Percentiles rank a stretch among this genome's conserved stretches.
Conservation (phyloP, 306 rosid genomes). For the Trifolium fragiferum region DNA sequence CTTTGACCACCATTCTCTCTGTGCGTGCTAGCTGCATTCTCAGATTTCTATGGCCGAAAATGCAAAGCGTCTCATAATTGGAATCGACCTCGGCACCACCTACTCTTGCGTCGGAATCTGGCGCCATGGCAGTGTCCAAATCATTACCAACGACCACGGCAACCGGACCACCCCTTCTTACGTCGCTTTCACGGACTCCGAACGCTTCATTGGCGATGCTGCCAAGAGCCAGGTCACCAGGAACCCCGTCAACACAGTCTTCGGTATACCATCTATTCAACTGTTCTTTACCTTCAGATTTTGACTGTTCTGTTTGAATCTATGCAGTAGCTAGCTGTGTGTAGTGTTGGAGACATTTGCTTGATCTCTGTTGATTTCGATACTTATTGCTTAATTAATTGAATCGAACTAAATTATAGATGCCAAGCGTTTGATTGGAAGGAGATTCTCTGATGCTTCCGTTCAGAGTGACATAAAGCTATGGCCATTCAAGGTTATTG, state of each 20-base stretch:
- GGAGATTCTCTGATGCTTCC: background rate
- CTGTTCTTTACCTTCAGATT: too few relatives aligned
- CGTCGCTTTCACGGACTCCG: background rate
- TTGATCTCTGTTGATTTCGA: background rate
- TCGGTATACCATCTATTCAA: background rate
- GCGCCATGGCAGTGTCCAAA: background rate
- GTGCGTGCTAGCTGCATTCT: too few relatives aligned
- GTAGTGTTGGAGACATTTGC: too few relatives aligned
- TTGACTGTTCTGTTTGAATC: too few relatives aligned
- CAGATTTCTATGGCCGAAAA: too few relatives aligned
- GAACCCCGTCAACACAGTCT: background rate
- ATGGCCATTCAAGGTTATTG: slow-evolving; percentile 8
- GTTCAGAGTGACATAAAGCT: slow-evolving; percentile 20
- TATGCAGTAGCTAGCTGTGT: too few relatives aligned
- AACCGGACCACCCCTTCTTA: slow-evolving; percentile 3
- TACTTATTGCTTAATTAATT: background rate
- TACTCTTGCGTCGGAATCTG: background rate
- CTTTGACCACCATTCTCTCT: too few relatives aligned
- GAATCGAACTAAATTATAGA: background rate
- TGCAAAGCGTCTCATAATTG: background rate
- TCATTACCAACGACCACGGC: background rate
- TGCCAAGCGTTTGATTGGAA: background rate
- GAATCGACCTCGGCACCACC: background rate
- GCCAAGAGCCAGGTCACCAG: background rate
- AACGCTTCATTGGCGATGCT: background rate